Evolutionary conservation across 2,329 filamentous ascomycete species (phyloP).

Genomic region (Xylariaceae sp.): DNA sequence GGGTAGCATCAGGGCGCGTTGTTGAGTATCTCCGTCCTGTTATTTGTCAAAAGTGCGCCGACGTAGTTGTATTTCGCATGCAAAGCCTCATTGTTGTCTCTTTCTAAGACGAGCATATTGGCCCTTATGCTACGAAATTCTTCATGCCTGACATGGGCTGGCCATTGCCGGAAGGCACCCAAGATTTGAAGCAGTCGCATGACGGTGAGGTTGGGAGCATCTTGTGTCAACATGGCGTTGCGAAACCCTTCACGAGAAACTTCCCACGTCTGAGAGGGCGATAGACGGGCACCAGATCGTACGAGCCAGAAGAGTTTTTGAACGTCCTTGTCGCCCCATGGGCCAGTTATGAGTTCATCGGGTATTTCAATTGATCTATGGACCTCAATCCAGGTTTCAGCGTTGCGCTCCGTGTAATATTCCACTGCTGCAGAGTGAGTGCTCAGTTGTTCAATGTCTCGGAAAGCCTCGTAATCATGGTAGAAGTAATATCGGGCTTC

Average conservation of each 20-base stretch:
- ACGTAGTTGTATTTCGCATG: constrained; percentile 2
- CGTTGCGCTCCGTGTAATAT: constrained; percentile 10
- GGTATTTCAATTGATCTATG: constrained; percentile 41
- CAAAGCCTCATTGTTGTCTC: neutral
- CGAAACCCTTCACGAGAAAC: constrained; percentile 36
- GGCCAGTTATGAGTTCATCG: constrained; percentile 38
- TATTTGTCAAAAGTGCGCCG: neutral
- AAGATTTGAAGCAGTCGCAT: constrained; percentile 20
- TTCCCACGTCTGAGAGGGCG: constrained; percentile 41
- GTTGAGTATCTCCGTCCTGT: neutral
- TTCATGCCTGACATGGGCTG: constrained; percentile 8
- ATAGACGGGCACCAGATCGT: constrained; percentile 36
- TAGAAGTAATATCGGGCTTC: constrained; percentile 24
- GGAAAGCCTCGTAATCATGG: constrained; percentile 28
- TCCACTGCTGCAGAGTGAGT: constrained; percentile 13
- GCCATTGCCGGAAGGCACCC: constrained; percentile 20
- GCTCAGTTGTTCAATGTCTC: constrained; percentile 10
- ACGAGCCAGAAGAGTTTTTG: constrained; percentile 46
- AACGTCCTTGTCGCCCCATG: constrained; percentile 39
- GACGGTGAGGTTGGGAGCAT: constrained; percentile 17
- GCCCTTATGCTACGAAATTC: neutral
- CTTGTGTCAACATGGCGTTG: constrained; percentile 29
- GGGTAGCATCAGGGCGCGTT: neutral
- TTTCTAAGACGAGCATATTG: neutral
- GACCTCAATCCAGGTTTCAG: constrained; percentile 34